phyloP scores from a whole-genome alignment of 2,329 filamentous ascomycete genomes.

The Pleoardoris graminearum region DNA sequence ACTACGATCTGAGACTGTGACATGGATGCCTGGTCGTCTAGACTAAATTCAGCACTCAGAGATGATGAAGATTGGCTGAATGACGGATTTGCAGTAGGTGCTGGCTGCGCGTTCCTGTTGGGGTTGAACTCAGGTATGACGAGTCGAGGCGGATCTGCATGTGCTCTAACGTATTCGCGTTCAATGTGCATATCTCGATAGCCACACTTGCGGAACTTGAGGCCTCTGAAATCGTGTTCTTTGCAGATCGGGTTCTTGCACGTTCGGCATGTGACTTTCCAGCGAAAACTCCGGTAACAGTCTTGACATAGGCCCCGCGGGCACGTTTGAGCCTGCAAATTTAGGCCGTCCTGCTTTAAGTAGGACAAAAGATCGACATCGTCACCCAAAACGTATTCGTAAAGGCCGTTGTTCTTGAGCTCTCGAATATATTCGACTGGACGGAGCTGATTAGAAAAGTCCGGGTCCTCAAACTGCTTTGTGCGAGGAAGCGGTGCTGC shows the following conservation, averaged over 20 bases:
- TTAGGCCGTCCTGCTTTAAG: conserved; percentile 48
- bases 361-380: conserved; percentile 46
- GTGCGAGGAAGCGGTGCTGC: conserved; percentile 60
- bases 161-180: conserved; percentile 44
- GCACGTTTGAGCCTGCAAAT: conserved; percentile 51
- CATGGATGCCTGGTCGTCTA: conserved; percentile 32
- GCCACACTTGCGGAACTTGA: conserved; percentile 61
- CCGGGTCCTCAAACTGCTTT: conserved; percentile 60
- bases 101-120: conserved; percentile 31
- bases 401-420: conserved; percentile 47
- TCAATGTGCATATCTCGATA: conserved; percentile 59
- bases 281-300: conserved; percentile 61
- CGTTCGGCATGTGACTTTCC: conserved; percentile 62
- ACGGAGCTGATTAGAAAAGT: conserved; percentile 55
- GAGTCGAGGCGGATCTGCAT: conserved; percentile 38
- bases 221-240: conserved; percentile 61
- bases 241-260: conserved; percentile 62
- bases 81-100: conserved; percentile 26
- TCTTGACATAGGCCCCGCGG: conserved; percentile 61
- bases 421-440: conserved; percentile 50
- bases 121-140: conserved; percentile 45
- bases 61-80: conserved; percentile 25
- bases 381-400: conserved; percentile 48
- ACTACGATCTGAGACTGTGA: conserved; percentile 43
- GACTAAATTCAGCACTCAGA: conserved; percentile 31